Evolutionary conservation across 2,329 filamentous ascomycete genomes (phyloP).

Genomic region (Paracorniculantispora psalliotae): DNA sequence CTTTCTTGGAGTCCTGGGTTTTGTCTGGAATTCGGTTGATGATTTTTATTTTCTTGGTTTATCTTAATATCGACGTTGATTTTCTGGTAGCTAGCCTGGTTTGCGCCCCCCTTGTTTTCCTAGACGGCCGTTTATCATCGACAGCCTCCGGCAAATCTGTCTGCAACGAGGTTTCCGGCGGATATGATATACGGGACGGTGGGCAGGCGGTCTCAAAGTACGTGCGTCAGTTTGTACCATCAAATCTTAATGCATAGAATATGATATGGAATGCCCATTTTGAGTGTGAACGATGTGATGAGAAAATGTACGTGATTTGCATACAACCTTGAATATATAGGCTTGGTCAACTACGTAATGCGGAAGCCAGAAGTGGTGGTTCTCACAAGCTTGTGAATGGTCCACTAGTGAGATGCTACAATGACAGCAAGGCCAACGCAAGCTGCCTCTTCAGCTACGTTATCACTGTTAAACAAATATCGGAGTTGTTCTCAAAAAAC

Average conservation of each 20-base stretch:
- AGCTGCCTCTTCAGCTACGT: no score
- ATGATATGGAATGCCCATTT: slow-evolving; percentile 10
- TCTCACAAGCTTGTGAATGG: not conserved
- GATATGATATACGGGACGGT: slow-evolving; percentile 5
- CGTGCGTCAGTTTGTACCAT: slow-evolving; percentile 3
- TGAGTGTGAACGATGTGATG: not conserved
- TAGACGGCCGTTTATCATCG: not conserved
- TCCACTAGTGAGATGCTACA: not conserved
- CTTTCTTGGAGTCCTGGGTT: slow-evolving; percentile 37
- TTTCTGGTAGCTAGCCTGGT: slow-evolving; percentile 5
- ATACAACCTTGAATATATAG: no score
- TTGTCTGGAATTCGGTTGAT: slow-evolving; percentile 33
- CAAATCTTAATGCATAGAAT: slow-evolving; percentile 11
- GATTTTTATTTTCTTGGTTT: slow-evolving; percentile 28
- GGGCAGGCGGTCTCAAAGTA: not conserved
- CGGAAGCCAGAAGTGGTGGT: not conserved
- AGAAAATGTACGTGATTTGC: not conserved
- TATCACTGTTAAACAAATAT: no score
- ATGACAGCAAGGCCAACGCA: not conserved
- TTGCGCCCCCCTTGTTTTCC: not conserved
- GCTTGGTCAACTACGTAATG: not conserved
- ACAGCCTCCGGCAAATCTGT: not conserved
- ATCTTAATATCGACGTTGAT: slow-evolving; percentile 18
- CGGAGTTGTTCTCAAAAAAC: not conserved
- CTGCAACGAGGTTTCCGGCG: not conserved